These are phyloP conservation scores for Cyberlindnera japonica DNA, from an alignment of 805 yeast genomes.

Conservation along the genomic window DNA sequence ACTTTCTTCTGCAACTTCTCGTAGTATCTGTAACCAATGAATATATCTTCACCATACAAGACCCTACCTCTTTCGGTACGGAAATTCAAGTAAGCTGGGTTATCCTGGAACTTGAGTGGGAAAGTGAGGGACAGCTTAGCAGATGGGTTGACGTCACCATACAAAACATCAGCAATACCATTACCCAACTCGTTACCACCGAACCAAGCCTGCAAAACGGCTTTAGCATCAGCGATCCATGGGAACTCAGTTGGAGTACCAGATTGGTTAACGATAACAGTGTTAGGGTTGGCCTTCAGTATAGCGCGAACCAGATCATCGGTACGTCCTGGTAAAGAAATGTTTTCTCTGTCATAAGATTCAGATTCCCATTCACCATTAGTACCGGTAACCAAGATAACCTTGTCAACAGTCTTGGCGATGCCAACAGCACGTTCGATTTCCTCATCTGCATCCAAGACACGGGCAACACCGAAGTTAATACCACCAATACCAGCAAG, in stretches of 20 bases:
- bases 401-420: slow-evolving; percentile 50
- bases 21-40: slow-evolving; percentile 59
- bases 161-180: slow-evolving; percentile 57
- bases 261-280: slow-evolving; percentile 53
- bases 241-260: slow-evolving; percentile 63
- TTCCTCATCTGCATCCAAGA: slow-evolving; percentile 28
- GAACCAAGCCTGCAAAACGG: slow-evolving; percentile 52
- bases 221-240: slow-evolving; percentile 44
- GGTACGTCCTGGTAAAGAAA: slow-evolving; percentile 49
- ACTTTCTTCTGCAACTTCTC: slow-evolving; percentile 47
- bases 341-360: slow-evolving; percentile 49
- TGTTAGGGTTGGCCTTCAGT: slow-evolving; percentile 44
- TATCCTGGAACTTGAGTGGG: slow-evolving; percentile 49
- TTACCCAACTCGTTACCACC: slow-evolving; percentile 59
- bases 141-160: slow-evolving; percentile 51
- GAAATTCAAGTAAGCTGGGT: slow-evolving; percentile 52
- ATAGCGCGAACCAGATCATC: slow-evolving; percentile 46
- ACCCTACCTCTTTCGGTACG: slow-evolving; percentile 49
- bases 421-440: slow-evolving; percentile 40
- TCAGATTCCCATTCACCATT: slow-evolving; percentile 58
- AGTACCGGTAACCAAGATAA: slow-evolving; percentile 46
- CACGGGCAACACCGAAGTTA: slow-evolving; percentile 31
- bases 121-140: slow-evolving; percentile 56
- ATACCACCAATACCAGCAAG: slow-evolving; percentile 32
- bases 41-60: slow-evolving; percentile 62